Evolutionary conservation across 371 early-diverging fungal species (phyloP), one percentile per base, ranked within the genome.

Genomic region (Mucor sp.): DNA sequence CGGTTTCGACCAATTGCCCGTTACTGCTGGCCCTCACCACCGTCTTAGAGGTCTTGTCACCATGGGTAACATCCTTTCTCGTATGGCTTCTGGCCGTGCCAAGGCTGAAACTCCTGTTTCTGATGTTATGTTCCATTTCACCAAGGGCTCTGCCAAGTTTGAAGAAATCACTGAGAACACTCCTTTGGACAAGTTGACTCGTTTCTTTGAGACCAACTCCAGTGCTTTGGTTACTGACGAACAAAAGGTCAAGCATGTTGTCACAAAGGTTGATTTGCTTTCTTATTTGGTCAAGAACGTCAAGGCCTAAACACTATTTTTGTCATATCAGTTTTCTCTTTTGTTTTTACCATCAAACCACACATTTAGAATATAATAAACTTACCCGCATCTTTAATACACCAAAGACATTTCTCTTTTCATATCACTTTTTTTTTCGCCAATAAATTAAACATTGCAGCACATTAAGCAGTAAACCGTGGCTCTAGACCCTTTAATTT

Each of bases 1-100:
- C 61, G 94, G 90, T 12, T 97, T 97, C 71, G 97, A 97, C 82
- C 99, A 98, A 81, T 83, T 97, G 28, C 98, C 98, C 6, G 97
- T 97, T 12, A 92, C 94, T 25, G 80, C 89, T 14, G 69, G 85
- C 60, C 82, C 78, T 66, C 78, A 79, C 39, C 81, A 85, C 19
- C 78, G 85, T 32, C 78, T 96, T 25, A 88, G 88, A 48, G 97
- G 97, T 25, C 79, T 96, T 60, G 89, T 96, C 35, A 96, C 96
- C 21, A 84, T 96, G 67, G 94, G 97, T 53, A 92, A 95, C 80
- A 79, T 95, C 44, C 86, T 97, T 6, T 72, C 73, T 28, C 91
- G 94, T 56, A 80, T 97, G 58, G 85, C 94, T 7, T 84, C 90
- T 27, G 89, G 91, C 47, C 87, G 93, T 63, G 88, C 87, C 57